A percentile compares a stretch with the other conserved stretches of the same genome.
These are phyloP conservation scores for Coemansia sp. DNA, from an alignment of 192 early-diverging fungal species.

Conservation along the genomic window DNA sequence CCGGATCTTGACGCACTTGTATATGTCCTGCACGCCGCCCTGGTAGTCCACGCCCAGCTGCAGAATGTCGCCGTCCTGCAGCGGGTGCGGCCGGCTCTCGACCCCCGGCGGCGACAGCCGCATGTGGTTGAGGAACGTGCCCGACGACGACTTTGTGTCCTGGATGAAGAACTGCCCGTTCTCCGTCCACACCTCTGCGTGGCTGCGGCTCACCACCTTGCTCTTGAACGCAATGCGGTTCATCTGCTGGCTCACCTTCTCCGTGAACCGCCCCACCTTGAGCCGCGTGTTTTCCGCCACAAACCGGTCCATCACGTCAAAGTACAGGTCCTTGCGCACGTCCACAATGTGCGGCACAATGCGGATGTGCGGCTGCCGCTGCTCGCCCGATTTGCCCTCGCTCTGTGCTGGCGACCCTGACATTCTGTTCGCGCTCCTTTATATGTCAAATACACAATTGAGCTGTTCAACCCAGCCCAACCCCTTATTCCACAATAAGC, in stretches of 20 bases:
- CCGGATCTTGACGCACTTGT: slow-evolving; percentile 89
- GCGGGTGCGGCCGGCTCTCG: slow-evolving; percentile 73
- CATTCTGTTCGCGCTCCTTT: background rate
- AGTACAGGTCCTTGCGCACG: slow-evolving; percentile 55
- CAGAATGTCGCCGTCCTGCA: slow-evolving; percentile 89
- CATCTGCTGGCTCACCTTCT: slow-evolving; percentile 56
- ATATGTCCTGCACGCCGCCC: slow-evolving; percentile 86
- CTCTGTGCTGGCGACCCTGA: background rate
- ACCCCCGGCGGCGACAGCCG: slow-evolving; percentile 82
- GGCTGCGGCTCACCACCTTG: slow-evolving; percentile 90
- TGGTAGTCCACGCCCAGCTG: slow-evolving; percentile 98
- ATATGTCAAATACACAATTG: too few relatives aligned
- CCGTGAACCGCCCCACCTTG: slow-evolving; percentile 73
- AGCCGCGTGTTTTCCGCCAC: slow-evolving; percentile 58
- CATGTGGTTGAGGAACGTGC: slow-evolving; percentile 95
- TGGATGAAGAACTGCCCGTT: slow-evolving; percentile 84
- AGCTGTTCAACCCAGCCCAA: too few relatives aligned
- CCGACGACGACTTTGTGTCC: slow-evolving; percentile 95
- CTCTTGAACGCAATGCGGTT: slow-evolving; percentile 79
- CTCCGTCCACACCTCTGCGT: slow-evolving; percentile 91
- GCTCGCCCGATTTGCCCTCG: background rate
- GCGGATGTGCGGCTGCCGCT: slow-evolving; percentile 45
- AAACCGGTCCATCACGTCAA: slow-evolving; percentile 61
- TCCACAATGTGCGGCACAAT: slow-evolving; percentile 57
- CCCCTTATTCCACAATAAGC: too few relatives aligned